Evolutionary conservation across 2,329 filamentous ascomycete species (phyloP).

Genomic region (Talaromyces sp.): DNA sequence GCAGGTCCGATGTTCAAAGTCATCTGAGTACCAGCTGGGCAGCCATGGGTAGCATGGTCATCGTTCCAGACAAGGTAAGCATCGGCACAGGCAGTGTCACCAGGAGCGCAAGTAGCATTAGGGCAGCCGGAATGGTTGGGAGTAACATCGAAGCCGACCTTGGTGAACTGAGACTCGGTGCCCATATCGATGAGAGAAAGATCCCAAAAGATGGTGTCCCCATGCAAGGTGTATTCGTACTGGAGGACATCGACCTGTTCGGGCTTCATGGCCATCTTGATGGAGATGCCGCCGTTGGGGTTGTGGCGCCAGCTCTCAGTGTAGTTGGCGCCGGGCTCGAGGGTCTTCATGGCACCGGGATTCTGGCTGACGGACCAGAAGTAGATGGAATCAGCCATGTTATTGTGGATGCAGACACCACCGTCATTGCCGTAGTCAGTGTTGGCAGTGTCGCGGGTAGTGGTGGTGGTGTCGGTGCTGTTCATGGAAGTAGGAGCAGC

Average conservation of each 20-base stretch:
- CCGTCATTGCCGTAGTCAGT: slow-evolving; percentile 19
- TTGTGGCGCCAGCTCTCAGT: slow-evolving; percentile 31
- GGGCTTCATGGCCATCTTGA: slow-evolving; percentile 35
- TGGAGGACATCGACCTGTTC: slow-evolving; percentile 36
- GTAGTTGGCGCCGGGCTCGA: slow-evolving; percentile 33
- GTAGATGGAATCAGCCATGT: slow-evolving; percentile 33
- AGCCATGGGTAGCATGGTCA: slow-evolving; percentile 40
- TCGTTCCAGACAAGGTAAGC: slow-evolving; percentile 39
- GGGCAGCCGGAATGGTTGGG: slow-evolving; percentile 30
- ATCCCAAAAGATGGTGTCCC: slow-evolving; percentile 36
- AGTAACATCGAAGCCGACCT: slow-evolving; percentile 33
- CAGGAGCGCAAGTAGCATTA: slow-evolving; percentile 31
- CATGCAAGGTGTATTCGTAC: slow-evolving; percentile 36
- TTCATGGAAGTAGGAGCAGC: slow-evolving; percentile 14
- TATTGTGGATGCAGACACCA: slow-evolving; percentile 35
- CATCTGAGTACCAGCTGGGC: slow-evolving; percentile 33
- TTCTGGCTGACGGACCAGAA: slow-evolving; percentile 37
- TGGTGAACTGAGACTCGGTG: slow-evolving; percentile 28
- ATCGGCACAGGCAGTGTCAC: slow-evolving; percentile 31
- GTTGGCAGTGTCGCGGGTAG: slow-evolving; percentile 22
- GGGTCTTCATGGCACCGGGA: slow-evolving; percentile 31
- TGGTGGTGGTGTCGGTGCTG: slow-evolving; percentile 18
- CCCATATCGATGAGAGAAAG: slow-evolving; percentile 36
- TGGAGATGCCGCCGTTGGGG: slow-evolving; percentile 37
- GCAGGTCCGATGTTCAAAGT: slow-evolving; percentile 29